phyloP scores from a whole-genome alignment of 2,329 filamentous ascomycete genomes.

The Beauveria brongniartii region DNA sequence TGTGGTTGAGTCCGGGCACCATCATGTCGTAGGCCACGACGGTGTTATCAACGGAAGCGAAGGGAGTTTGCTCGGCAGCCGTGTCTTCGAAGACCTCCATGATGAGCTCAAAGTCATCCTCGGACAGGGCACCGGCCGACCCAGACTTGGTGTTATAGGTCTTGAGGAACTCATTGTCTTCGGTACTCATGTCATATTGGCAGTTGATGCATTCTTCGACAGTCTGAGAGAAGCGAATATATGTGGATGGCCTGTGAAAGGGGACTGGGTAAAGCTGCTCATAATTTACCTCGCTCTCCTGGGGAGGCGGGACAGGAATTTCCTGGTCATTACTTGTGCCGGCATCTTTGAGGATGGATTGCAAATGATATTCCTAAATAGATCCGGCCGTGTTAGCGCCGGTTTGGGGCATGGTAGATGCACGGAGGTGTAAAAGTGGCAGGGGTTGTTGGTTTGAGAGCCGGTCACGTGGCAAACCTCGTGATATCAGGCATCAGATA shows the following conservation, averaged over 20 bases:
- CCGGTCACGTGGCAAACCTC: slow-evolving; percentile 40
- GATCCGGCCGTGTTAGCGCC: slow-evolving; percentile 12
- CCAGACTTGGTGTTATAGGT: slow-evolving; percentile 72
- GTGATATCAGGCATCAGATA: slow-evolving; percentile 34
- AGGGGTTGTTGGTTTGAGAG: slow-evolving; percentile 15
- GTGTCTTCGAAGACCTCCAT: slow-evolving; percentile 95
- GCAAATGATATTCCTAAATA: slow-evolving; percentile 83
- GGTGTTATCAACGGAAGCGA: slow-evolving; percentile 81
- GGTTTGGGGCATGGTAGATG: slow-evolving; percentile 1
- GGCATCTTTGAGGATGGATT: slow-evolving; percentile 61
- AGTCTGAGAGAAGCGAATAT: slow-evolving; percentile 96
- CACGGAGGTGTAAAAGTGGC: slow-evolving; percentile 11
- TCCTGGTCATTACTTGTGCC: slow-evolving; percentile 50
- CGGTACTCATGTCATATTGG: slow-evolving; percentile 88
- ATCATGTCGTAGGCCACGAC: slow-evolving; percentile 71
- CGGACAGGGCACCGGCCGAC: slow-evolving; percentile 59
- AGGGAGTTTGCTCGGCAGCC: slow-evolving; percentile 75
- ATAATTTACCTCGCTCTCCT: slow-evolving; percentile 68
- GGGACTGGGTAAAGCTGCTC: slow-evolving; percentile 73
- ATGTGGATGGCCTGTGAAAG: slow-evolving; percentile 80
- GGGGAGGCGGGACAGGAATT: slow-evolving; percentile 57
- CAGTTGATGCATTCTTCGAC: slow-evolving; percentile 91
- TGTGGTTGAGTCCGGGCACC: slow-evolving; percentile 55
- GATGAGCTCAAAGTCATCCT: slow-evolving; percentile 87
- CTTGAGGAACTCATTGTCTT: slow-evolving; percentile 80